phyloP scores from a whole-genome alignment of 164 flowering plant genomes.

The Kingdonia uniflora region DNA sequence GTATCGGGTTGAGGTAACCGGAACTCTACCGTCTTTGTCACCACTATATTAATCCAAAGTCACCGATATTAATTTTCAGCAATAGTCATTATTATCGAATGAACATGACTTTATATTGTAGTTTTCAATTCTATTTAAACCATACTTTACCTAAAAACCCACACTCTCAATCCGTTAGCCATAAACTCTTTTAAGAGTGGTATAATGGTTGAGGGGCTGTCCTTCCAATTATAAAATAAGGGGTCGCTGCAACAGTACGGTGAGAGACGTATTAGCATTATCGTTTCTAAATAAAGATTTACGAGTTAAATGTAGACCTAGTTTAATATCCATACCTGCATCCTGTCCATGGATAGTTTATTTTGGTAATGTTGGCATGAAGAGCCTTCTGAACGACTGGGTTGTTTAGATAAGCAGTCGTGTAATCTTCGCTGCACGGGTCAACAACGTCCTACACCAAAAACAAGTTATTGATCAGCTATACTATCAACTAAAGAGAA shows the following conservation, averaged over 20 bases:
- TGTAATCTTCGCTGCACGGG: slow-evolving; percentile 55
- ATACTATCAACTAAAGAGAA: no score
- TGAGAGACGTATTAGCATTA: not conserved
- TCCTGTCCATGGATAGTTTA: slow-evolving; percentile 23
- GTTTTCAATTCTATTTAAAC: not conserved
- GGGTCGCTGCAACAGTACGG: slow-evolving; percentile 24
- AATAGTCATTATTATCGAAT: no score
- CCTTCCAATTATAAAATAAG: slow-evolving; percentile 23
- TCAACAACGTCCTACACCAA: slow-evolving; percentile 15
- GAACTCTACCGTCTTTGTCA: no score
- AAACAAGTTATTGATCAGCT: no score
- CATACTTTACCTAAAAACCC: slow-evolving; percentile 51
- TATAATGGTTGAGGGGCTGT: slow-evolving; percentile 36
- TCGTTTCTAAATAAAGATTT: no score
- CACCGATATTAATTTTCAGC: no score
- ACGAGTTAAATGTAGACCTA: no score
- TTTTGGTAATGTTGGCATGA: slow-evolving; percentile 50
- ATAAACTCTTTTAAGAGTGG: slow-evolving; percentile 52
- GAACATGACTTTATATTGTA: not conserved
- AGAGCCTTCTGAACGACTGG: slow-evolving; percentile 57
- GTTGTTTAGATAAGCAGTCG: slow-evolving; percentile 38
- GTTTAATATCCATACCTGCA: slow-evolving; percentile 29
- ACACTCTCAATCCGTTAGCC: slow-evolving; percentile 44
- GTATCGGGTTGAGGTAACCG: no score
- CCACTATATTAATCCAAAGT: no score